Conservation (phyloP, 345 rosid genomes). For the Rubroshorea leprosula region DNA sequence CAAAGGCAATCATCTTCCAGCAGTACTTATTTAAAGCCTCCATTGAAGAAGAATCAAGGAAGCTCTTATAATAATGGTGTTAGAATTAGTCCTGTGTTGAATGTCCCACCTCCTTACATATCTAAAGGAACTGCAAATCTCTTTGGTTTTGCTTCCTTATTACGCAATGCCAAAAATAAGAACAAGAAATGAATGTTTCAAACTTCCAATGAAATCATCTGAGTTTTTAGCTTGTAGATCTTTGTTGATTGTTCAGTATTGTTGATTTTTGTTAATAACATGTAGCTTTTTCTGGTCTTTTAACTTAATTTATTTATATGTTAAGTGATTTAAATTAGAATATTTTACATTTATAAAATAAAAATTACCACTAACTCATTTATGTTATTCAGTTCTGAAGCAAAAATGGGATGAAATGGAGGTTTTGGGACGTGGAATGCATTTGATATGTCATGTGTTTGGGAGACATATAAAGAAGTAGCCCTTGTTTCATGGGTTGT, state of each 20-base stretch:
- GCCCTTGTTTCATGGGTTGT: conserved; percentile 30
- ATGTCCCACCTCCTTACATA: conserved; percentile 58
- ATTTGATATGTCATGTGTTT: conserved; percentile 14
- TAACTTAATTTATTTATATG: no score
- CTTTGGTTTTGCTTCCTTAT: conserved; percentile 55
- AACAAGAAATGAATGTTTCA: conserved; percentile 36
- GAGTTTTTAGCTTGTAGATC: conserved; percentile 7
- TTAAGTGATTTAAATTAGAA: no score
- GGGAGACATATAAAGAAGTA: conserved; percentile 28
- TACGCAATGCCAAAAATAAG: conserved; percentile 47
- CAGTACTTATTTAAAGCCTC: conserved; percentile 38
- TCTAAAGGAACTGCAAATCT: conserved; percentile 40
- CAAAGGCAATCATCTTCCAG: conserved; percentile 29
- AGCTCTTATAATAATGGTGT: conserved; percentile 38
- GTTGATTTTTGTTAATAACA: no score
- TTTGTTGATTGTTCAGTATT: no score
- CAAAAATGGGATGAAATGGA: no score
- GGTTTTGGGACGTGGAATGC: no score
- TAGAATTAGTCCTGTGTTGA: conserved; percentile 52
- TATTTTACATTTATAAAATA: no score
- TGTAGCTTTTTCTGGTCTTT: no score
- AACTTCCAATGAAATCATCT: neutral
- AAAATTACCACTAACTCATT: no score
- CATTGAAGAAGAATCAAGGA: conserved; percentile 40
- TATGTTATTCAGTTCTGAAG: no score